These are phyloP conservation scores for Clonostachys rhizophaga DNA, from an alignment of 2,329 filamentous ascomycete genomes.

Conservation along the genomic window DNA sequence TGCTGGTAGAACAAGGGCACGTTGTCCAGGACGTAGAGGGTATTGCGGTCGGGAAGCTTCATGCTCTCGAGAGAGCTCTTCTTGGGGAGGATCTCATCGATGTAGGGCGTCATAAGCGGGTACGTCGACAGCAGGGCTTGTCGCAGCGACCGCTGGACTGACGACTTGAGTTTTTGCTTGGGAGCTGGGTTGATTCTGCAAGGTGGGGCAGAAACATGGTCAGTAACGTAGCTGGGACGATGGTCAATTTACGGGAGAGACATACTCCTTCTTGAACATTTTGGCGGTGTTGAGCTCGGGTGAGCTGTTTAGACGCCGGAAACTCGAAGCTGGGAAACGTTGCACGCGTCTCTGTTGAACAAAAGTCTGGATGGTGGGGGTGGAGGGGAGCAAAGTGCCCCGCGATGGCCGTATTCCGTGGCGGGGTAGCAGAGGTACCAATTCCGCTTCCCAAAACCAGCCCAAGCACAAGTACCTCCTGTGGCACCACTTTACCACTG, in stretches of 20 bases:
- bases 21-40: constrained; percentile 77
- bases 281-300: constrained; percentile 19
- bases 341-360: no score
- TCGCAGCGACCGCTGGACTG: constrained; percentile 82
- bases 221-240: constrained; percentile 4
- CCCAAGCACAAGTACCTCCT: no score
- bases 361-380: no score
- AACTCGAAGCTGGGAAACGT: no score
- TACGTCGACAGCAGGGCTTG: constrained; percentile 79
- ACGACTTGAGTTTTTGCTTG: constrained; percentile 97
- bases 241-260: constrained; percentile 6
- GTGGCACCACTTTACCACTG: no score
- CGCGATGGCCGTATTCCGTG: no score
- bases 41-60: constrained; percentile 87
- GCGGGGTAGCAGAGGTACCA: no score
- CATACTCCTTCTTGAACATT: constrained; percentile 95
- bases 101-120: constrained; percentile 78
- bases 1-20: constrained; percentile 90
- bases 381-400: no score
- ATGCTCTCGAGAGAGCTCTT: constrained; percentile 86
- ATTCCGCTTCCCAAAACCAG: no score
- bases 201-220: constrained; percentile 4
- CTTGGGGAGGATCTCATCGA: constrained; percentile 93
- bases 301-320: no score
- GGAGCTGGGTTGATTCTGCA: constrained; percentile 68